A percentile compares a stretch with the other conserved stretches of the same genome.
Conservation (phyloP, 73 alveolate species). For the Paramecium tetraurelia region DNA sequence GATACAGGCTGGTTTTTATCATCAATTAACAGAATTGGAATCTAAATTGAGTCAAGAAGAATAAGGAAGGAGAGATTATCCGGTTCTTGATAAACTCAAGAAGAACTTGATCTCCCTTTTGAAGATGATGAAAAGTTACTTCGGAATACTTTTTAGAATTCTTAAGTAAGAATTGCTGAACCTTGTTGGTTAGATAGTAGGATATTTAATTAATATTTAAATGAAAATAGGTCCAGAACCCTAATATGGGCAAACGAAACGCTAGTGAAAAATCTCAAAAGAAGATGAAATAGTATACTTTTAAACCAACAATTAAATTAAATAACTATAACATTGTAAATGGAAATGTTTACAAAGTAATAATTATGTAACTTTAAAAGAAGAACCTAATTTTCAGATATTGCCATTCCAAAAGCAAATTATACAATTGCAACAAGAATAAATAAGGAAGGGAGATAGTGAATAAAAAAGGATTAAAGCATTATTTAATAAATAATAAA, state of each 20-base stretch:
- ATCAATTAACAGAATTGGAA: slow-evolving; percentile 72
- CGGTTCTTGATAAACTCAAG: slow-evolving; percentile 69
- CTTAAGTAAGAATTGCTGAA: slow-evolving; percentile 67
- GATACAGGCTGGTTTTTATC: slow-evolving; percentile 76
- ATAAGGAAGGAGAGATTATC: slow-evolving; percentile 74
- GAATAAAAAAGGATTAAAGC: not conserved
- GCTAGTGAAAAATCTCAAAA: not conserved
- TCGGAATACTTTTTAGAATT: slow-evolving; percentile 69
- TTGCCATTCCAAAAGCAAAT: not conserved
- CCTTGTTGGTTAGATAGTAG: slow-evolving; percentile 61
- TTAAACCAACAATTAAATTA: not conserved
- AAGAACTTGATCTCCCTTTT: slow-evolving; percentile 60
- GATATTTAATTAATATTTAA: not conserved
- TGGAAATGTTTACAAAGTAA: slow-evolving; percentile 35
- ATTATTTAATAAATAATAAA: not conserved
- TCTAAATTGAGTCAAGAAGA: slow-evolving; percentile 54
- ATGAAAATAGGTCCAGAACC: slow-evolving; percentile 20
- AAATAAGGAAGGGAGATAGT: slow-evolving; percentile 21
- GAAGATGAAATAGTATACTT: not conserved
- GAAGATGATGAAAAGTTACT: slow-evolving; percentile 73
- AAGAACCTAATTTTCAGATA: not conserved
- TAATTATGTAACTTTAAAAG: slow-evolving; percentile 8
- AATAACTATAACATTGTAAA: not conserved
- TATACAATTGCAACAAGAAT: not conserved
- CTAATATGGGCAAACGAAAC: slow-evolving; percentile 71